These are phyloP conservation scores for Anaeramoeba flamelloides DNA, from an alignment of 78 protist genomes.

Conservation along the genomic window DNA sequence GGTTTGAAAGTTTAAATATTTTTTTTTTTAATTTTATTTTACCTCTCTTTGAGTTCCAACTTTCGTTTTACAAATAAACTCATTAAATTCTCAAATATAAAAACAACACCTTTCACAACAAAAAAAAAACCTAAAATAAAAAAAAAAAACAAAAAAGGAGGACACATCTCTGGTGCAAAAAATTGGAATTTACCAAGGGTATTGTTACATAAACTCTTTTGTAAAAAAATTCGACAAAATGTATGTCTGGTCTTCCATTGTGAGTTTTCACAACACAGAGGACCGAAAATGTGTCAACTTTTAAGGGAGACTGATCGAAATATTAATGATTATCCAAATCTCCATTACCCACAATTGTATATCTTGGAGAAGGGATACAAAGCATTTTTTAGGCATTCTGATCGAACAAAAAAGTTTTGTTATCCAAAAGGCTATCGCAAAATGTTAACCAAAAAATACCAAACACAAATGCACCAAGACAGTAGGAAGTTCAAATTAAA, in stretches of 20 bases:
- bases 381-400: neutral
- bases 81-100: too few relatives aligned
- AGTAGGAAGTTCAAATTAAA: too few relatives aligned
- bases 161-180: neutral
- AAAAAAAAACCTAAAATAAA: too few relatives aligned
- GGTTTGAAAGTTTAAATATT: too few relatives aligned
- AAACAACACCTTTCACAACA: too few relatives aligned
- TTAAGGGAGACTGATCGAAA: neutral
- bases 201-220: neutral
- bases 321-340: neutral
- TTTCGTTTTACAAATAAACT: too few relatives aligned
- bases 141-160: too few relatives aligned
- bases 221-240: neutral
- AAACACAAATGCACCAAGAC: neutral
- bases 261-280: neutral
- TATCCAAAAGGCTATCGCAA: neutral
- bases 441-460: neutral
- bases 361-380: neutral
- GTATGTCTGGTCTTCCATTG: neutral
- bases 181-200: neutral
- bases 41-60: too few relatives aligned
- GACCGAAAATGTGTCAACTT: neutral
- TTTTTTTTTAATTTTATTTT: too few relatives aligned
- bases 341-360: neutral
- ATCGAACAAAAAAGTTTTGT: neutral